Conservation (phyloP, 352 stramenopile species). For the Pythium biforme region DNA sequence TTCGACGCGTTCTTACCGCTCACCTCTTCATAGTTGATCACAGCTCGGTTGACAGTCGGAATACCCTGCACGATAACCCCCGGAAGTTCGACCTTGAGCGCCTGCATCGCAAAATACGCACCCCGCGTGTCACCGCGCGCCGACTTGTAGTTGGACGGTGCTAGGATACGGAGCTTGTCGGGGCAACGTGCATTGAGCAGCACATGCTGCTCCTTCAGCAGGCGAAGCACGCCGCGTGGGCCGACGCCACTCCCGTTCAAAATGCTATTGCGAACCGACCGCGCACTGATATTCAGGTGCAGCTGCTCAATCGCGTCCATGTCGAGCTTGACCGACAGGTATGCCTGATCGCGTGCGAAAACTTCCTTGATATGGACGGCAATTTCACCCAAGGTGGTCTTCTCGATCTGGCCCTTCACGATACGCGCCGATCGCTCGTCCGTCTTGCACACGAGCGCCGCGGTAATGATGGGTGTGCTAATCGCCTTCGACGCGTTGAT, state of each 20-base stretch:
- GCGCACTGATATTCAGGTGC: conserved; percentile 94
- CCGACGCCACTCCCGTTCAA: conserved; percentile 79
- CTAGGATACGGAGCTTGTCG: conserved; percentile 80
- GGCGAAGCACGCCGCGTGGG: conserved; percentile 59
- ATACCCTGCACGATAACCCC: conserved; percentile 98
- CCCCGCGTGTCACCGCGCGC: conserved; percentile 71
- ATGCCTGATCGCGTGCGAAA: conserved; percentile 92
- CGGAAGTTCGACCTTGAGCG: conserved; percentile 94
- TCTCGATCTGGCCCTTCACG: conserved; percentile 99
- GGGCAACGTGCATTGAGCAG: conserved; percentile 79
- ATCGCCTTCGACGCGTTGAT: conserved; percentile 97
- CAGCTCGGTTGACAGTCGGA: conserved; percentile 95
- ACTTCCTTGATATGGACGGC: conserved; percentile 98
- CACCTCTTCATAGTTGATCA: conserved; percentile 98
- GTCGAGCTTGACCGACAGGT: conserved; percentile 98
- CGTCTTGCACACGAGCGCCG: conserved; percentile 94
- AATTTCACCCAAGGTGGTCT: conserved; percentile 97
- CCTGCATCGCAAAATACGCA: conserved; percentile 94
- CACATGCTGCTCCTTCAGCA: conserved; percentile 87
- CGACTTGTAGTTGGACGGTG: conserved; percentile 85
- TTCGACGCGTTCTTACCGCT: conserved; percentile 54
- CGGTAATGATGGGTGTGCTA: conserved; percentile 99
- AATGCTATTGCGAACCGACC: conserved; percentile 91
- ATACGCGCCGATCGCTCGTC: conserved; percentile 97
- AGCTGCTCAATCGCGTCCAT: conserved; percentile 95